Base-by-base conservation (phyloP, 1,284 basidiomycete genomes). In the Xerocomus minutiporus region DNA sequence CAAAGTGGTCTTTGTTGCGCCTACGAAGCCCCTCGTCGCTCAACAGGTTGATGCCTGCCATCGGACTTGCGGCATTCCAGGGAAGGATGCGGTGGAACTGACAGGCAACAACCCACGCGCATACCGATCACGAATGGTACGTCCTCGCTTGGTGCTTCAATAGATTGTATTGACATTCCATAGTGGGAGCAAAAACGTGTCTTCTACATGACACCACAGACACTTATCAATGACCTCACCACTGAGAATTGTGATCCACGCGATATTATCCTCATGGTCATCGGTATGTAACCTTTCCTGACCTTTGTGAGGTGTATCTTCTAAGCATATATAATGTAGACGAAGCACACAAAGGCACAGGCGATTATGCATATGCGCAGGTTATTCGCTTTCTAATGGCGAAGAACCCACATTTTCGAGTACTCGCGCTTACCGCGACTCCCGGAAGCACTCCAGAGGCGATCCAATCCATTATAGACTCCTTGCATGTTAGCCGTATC, bases 191-290 rank as follows among this genome's bases (percentile, higher is more conserved):
- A 88, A 59, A 93, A 96, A 68, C 81, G 95, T 6, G 87, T 99
- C 25, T 94, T 99, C 66, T 99, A 96, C 71, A 95, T 97, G 84
- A 99, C 97, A 0, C 96, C 97, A 0, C 97, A 99, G 67, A 98
- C 96, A 0, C 79, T 99, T 25, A 77, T 91, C 54, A 97, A 97
- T 60, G 97, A 99, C 67, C 74, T 99, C 26, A 73, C 73, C 7
- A 80, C 78, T 1, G 84, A 84, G 15, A 83, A 78, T 17, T 88
- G 92, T 61, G 91, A 98, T 65, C 80, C 88, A 0, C 71, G 76
- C 39, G 89, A 93, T 60, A 84, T 96, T 25, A 75, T 94, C 29
- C 81, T 94, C 45, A 69, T 95, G 15, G 92, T 96, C 23, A 77
- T 96, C 48, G 89, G 89, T 88, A 53, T 12, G 75, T 47, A 8